Conservation (phyloP, 2,329 filamentous ascomycete species). For the Fusarium sp. region DNA sequence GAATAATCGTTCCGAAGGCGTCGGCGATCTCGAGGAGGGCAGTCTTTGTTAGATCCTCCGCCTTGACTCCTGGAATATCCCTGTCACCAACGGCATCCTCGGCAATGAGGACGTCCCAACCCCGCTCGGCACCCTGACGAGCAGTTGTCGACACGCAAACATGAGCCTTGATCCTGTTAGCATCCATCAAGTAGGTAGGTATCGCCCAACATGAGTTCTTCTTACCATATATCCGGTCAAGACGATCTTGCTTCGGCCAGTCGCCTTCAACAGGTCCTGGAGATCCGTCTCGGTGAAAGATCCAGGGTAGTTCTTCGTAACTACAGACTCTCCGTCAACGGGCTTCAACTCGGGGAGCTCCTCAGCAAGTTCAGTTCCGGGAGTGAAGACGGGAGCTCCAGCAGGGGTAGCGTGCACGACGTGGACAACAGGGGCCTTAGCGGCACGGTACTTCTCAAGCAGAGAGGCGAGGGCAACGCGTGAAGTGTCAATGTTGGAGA, state of each 20-base stretch:
- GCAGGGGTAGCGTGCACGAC: constrained; percentile 65
- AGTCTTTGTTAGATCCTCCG: constrained; percentile 59
- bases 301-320: constrained; percentile 65
- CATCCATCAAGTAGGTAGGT: not conserved
- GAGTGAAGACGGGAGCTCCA: constrained; percentile 71
- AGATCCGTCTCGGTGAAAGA: constrained; percentile 68
- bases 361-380: constrained; percentile 63
- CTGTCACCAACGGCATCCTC: constrained; percentile 70
- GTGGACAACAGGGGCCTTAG: constrained; percentile 63
- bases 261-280: constrained; percentile 56
- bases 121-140: constrained; percentile 64
- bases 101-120: constrained; percentile 68
- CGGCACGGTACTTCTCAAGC: constrained; percentile 65
- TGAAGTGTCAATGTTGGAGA: constrained; percentile 60
- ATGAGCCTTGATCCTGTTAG: constrained; percentile 59
- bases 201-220: not conserved
- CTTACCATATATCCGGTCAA: constrained; percentile 65
- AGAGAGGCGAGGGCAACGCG: constrained; percentile 64
- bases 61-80: constrained; percentile 68
- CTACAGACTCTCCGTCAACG: constrained; percentile 60
- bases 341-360: constrained; percentile 67
- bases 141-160: constrained; percentile 70
- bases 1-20: constrained; percentile 67
- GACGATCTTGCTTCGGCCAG: constrained; percentile 66
- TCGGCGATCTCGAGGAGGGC: constrained; percentile 67